These are phyloP conservation scores for Solanum paucissectum DNA, from an alignment of 257 asterid genomes.

Conservation along the genomic window DNA sequence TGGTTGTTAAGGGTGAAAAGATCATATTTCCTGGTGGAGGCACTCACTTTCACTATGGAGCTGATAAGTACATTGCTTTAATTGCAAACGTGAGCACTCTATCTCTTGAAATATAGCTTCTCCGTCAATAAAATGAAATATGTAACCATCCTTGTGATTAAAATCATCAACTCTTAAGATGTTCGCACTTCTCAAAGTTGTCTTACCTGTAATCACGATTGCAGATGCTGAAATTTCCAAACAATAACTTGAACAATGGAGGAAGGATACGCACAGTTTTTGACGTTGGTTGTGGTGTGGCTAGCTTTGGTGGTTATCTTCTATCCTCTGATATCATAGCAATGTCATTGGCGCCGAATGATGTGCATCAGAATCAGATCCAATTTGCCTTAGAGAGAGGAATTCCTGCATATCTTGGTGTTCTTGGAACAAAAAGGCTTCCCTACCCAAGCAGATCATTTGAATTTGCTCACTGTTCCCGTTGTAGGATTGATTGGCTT, in stretches of 20 bases:
- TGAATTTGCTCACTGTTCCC: slow-evolving; percentile 91
- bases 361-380: slow-evolving; percentile 93
- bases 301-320: slow-evolving; percentile 93
- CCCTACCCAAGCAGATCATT: slow-evolving; percentile 96
- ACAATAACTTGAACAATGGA: slow-evolving; percentile 54
- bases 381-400: slow-evolving; percentile 97
- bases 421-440: slow-evolving; percentile 92
- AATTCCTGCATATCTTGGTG: slow-evolving; percentile 92
- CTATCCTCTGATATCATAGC: slow-evolving; percentile 75
- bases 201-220: slow-evolving; percentile 2
- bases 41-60: slow-evolving; percentile 93
- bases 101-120: not conserved
- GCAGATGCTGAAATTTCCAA: slow-evolving; percentile 81
- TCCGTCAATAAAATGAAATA: not conserved
- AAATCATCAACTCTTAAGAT: not conserved
- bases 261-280: slow-evolving; percentile 79
- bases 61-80: slow-evolving; percentile 79
- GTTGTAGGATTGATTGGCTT: slow-evolving; percentile 95
- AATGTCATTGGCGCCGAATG: slow-evolving; percentile 93
- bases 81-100: slow-evolving; percentile 69
- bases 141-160: not conserved
- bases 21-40: slow-evolving; percentile 91
- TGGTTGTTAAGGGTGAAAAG: slow-evolving; percentile 87
- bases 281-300: slow-evolving; percentile 96
- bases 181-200: not conserved